Conservation (phyloP, 1,284 basidiomycete genomes). For the Mrakiaceae sp. region DNA sequence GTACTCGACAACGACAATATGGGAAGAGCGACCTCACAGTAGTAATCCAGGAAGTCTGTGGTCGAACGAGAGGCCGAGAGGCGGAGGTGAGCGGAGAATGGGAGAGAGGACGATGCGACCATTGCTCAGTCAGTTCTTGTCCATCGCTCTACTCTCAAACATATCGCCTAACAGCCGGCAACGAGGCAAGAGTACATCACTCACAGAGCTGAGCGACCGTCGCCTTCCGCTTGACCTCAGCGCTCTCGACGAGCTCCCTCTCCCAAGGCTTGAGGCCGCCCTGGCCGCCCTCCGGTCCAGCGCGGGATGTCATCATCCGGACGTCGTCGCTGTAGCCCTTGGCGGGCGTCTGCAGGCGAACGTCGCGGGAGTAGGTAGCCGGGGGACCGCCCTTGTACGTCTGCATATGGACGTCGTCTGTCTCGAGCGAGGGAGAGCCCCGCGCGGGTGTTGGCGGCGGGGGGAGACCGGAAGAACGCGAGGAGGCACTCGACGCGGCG, state of each 20-base stretch:
- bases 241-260: conserved; percentile 62
- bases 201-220: conserved; percentile 90
- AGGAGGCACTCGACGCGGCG: neutral
- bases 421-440: conserved; percentile 11
- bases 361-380: conserved; percentile 20
- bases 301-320: conserved; percentile 23
- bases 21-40: conserved; percentile 39
- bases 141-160: too few relatives aligned
- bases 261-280: conserved; percentile 61
- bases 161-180: too few relatives aligned
- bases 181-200: conserved; percentile 18
- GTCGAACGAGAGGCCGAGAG: neutral
- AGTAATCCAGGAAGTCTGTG: conserved; percentile 84
- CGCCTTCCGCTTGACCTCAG: conserved; percentile 82
- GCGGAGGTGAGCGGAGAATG: too few relatives aligned
- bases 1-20: conserved; percentile 10
- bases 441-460: neutral
- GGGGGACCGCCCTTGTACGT: conserved; percentile 29
- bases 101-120: too few relatives aligned
- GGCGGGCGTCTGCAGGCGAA: conserved; percentile 27
- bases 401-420: conserved; percentile 35
- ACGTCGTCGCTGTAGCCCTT: conserved; percentile 25
- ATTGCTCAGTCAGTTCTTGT: too few relatives aligned
- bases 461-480: neutral
- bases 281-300: conserved; percentile 22